Evolutionary conservation across 371 early-diverging fungal genomes (phyloP).

Genomic region (Haplosporangium sp.): DNA sequence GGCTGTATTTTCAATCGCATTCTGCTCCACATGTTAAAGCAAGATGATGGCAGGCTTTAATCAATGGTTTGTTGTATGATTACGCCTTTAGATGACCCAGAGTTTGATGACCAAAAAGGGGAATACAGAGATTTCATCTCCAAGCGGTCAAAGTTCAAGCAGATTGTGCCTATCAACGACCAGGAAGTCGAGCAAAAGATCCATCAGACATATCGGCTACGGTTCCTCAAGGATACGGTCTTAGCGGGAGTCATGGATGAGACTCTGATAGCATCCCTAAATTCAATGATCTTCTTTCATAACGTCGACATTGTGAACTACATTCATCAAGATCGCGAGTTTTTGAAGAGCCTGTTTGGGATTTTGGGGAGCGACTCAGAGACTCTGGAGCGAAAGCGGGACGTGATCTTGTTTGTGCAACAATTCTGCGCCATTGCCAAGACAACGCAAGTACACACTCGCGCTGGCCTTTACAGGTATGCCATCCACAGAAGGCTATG

Average conservation of each 20-base stretch:
- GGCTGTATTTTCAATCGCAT: neutral
- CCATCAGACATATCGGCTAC: conserved; percentile 84
- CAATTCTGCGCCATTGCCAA: conserved; percentile 82
- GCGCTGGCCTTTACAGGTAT: conserved; percentile 67
- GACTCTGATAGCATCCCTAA: conserved; percentile 70
- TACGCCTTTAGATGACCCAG: conserved; percentile 72
- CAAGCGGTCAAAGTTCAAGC: conserved; percentile 70
- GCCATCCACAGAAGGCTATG: neutral
- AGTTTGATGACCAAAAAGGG: conserved; percentile 72
- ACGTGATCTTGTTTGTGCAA: conserved; percentile 79
- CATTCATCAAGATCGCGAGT: conserved; percentile 73
- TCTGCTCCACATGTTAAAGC: too few relatives aligned
- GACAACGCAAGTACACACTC: conserved; percentile 67
- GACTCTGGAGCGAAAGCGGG: conserved; percentile 62
- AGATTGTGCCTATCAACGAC: conserved; percentile 83
- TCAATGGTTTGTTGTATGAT: neutral
- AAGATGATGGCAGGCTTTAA: neutral
- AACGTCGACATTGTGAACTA: conserved; percentile 82
- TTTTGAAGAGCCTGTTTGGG: conserved; percentile 73
- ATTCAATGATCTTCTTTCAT: conserved; percentile 80
- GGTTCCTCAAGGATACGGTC: conserved; percentile 86
- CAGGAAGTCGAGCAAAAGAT: conserved; percentile 75
- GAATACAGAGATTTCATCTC: conserved; percentile 76
- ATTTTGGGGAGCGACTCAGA: conserved; percentile 67
- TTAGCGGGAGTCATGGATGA: conserved; percentile 82